Evolutionary conservation across 805 yeast species (phyloP).

Genomic region (Suhomyces prunicola): DNA sequence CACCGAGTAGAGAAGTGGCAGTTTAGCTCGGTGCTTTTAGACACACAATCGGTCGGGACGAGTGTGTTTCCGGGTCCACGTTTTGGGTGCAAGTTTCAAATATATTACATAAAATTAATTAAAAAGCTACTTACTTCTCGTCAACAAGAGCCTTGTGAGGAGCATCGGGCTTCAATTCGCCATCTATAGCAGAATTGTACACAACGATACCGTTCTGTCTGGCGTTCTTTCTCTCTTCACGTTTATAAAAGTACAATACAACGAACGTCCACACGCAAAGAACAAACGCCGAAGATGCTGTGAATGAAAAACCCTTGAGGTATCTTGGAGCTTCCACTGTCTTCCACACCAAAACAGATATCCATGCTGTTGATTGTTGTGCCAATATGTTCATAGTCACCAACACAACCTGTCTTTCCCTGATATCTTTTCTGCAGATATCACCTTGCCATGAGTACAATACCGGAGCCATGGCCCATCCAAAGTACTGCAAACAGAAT

Average conservation of each 20-base stretch:
- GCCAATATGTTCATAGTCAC: constrained; percentile 55
- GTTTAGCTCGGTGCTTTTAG: not conserved
- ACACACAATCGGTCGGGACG: not conserved
- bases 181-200: constrained; percentile 20
- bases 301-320: constrained; percentile 50
- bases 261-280: constrained; percentile 50
- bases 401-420: constrained; percentile 54
- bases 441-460: constrained; percentile 58
- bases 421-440: constrained; percentile 54
- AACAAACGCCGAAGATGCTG: constrained; percentile 45
- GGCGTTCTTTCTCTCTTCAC: constrained; percentile 30
- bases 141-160: not conserved
- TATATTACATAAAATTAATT: not conserved
- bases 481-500: constrained; percentile 55
- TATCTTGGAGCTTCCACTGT: constrained; percentile 59
- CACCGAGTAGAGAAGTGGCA: not conserved
- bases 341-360: constrained; percentile 49
- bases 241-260: constrained; percentile 46
- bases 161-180: constrained; percentile 11
- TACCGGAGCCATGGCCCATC: constrained; percentile 64
- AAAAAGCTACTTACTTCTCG: not conserved
- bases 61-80: not conserved
- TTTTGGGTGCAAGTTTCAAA: not conserved
- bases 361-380: constrained; percentile 54
- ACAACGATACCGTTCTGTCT: constrained; percentile 35